Conservation (phyloP, 768 basidiomycete species). For the Mycena chlorophos region DNA sequence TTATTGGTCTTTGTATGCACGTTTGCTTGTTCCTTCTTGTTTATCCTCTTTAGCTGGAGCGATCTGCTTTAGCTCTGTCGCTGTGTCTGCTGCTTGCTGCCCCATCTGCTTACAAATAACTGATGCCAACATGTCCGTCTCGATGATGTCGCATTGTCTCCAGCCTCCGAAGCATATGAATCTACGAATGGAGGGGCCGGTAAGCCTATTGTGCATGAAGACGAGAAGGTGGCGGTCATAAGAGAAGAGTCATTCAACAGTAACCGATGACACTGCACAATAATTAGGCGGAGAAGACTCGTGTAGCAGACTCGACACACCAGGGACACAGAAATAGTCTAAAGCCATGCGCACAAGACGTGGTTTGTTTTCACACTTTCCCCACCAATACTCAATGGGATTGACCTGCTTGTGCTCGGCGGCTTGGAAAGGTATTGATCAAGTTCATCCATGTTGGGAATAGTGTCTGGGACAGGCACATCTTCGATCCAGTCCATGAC, state of each 20-base stretch:
- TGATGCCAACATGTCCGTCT: background rate
- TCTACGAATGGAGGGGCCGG: conserved; percentile 1
- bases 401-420: background rate
- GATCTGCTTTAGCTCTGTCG: too few relatives aligned
- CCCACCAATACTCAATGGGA: conserved; percentile 18
- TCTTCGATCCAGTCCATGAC: background rate
- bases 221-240: conserved; percentile 16
- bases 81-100: too few relatives aligned
- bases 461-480: background rate
- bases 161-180: conserved; percentile 20
- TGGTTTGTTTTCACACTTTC: conserved; percentile 10
- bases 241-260: conserved; percentile 16
- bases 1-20: too few relatives aligned
- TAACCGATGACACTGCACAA: conserved; percentile 14
- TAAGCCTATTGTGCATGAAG: conserved; percentile 19
- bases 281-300: background rate
- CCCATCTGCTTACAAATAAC: too few relatives aligned
- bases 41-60: too few relatives aligned
- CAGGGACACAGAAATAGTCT: conserved; percentile 18
- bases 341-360: conserved; percentile 15
- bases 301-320: background rate
- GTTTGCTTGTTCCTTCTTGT: too few relatives aligned
- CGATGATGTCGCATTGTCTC: conserved; percentile 6
- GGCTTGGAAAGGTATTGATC: conserved; percentile 10
- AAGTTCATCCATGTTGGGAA: conserved; percentile 2